A percentile compares a stretch with the other conserved stretches of the same genome.
Conservation (phyloP, 257 asterid species). For the Gardenia jasminoides region DNA sequence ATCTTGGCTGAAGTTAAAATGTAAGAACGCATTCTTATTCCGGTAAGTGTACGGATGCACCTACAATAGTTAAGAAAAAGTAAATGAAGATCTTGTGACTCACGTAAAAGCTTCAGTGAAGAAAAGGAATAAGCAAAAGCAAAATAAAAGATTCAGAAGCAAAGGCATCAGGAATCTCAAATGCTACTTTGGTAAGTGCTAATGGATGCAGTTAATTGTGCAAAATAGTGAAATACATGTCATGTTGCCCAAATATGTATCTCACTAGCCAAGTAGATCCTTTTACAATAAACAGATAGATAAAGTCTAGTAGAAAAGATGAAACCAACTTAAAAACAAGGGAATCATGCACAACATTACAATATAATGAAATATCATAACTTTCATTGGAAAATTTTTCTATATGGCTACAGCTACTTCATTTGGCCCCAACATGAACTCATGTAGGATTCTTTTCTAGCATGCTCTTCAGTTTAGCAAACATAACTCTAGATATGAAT, state of each 20-base stretch:
- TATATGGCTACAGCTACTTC: too few species aligned
- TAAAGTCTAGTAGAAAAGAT: too few species aligned
- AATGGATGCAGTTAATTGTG: not conserved
- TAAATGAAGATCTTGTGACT: not conserved
- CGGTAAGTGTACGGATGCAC: conserved; percentile 86
- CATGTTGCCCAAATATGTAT: not conserved
- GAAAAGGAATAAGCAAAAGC: not conserved
- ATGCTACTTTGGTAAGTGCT: not conserved
- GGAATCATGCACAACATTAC: too few species aligned
- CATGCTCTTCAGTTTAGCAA: too few species aligned
- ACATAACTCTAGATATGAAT: too few species aligned
- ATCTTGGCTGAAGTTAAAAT: conserved; percentile 82
- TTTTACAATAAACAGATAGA: too few species aligned
- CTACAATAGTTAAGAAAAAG: conserved; percentile 30
- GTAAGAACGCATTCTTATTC: conserved; percentile 65
- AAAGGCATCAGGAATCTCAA: not conserved
- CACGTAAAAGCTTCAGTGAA: not conserved
- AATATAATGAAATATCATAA: too few species aligned
- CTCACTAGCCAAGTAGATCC: too few species aligned
- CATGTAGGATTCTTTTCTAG: too few species aligned
- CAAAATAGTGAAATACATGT: not conserved
- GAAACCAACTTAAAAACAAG: too few species aligned
- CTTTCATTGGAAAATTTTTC: too few species aligned
- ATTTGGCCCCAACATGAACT: too few species aligned
- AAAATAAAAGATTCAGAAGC: not conserved